Conservation (phyloP, 2,329 filamentous ascomycete genomes). For the Colletotrichum agaves region DNA sequence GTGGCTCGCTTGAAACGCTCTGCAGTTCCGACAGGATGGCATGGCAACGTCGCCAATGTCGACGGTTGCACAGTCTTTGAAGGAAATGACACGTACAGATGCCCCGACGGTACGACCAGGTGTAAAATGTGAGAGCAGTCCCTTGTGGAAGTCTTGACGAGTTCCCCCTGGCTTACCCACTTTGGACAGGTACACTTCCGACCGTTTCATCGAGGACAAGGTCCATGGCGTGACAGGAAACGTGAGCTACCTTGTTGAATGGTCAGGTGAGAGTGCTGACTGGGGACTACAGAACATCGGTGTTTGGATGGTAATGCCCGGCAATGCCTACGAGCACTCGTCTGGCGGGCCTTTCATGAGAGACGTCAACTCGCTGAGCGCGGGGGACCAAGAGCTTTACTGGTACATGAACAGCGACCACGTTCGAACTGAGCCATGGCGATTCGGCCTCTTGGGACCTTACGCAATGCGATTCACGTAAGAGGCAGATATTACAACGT, state of each 20-base stretch:
- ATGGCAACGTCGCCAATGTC: conserved; percentile 40
- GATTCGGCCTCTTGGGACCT: conserved; percentile 68
- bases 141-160: background rate
- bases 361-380: conserved; percentile 68
- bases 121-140: conserved; percentile 25
- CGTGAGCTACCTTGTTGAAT: conserved; percentile 34
- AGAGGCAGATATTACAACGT: background rate
- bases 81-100: conserved; percentile 38
- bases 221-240: conserved; percentile 57
- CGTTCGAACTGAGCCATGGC: conserved; percentile 63
- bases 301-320: conserved; percentile 61
- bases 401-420: conserved; percentile 72
- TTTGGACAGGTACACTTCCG: conserved; percentile 57
- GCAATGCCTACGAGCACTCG: conserved; percentile 63
- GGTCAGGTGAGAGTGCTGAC: conserved; percentile 28
- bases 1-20: conserved; percentile 38
- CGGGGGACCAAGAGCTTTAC: conserved; percentile 62
- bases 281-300: conserved; percentile 43
- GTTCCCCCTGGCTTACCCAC: too few relatives aligned
- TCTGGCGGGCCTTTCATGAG: conserved; percentile 68
- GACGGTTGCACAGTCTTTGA: conserved; percentile 40
- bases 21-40: conserved; percentile 40
- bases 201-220: conserved; percentile 70
- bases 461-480: conserved; percentile 66
- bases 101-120: conserved; percentile 33